A percentile compares a stretch with the other conserved stretches of the same genome.
These are phyloP conservation scores for Penicillium ochrochloron DNA, from an alignment of 495 filamentous ascomycete genomes.

Conservation along the genomic window DNA sequence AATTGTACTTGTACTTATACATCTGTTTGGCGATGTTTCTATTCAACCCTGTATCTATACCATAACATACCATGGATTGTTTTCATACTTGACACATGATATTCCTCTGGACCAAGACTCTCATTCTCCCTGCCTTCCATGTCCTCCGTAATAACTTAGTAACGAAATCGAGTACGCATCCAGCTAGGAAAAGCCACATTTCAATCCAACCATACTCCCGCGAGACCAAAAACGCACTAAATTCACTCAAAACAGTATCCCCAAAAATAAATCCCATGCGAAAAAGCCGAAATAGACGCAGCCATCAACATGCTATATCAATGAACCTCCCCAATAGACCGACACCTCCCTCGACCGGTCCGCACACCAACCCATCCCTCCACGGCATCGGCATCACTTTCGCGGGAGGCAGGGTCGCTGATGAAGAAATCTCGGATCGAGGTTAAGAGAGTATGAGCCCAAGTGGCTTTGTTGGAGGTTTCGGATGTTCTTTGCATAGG, in stretches of 20 bases:
- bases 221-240: neutral
- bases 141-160: neutral
- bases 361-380: slow-evolving; percentile 32
- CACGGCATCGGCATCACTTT: slow-evolving; percentile 31
- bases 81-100: slow-evolving; percentile 14
- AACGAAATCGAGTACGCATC: neutral
- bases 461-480: slow-evolving; percentile 9
- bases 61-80: slow-evolving; percentile 26
- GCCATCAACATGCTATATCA: slow-evolving; percentile 10
- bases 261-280: neutral
- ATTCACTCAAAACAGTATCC: neutral
- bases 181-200: neutral
- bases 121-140: neutral
- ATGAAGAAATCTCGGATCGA: slow-evolving; percentile 24
- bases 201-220: neutral
- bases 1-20: slow-evolving; percentile 35
- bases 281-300: neutral
- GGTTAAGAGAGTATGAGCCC: slow-evolving; percentile 17
- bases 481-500: neutral
- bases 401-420: neutral
- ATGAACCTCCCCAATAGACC: slow-evolving; percentile 30
- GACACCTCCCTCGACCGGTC: slow-evolving; percentile 26
- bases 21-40: slow-evolving; percentile 31
- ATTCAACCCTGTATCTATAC: slow-evolving; percentile 37
- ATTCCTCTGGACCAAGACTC: neutral